Evolutionary conservation across 768 basidiomycete species (phyloP).

Genomic region (Dendrothele bispora): DNA sequence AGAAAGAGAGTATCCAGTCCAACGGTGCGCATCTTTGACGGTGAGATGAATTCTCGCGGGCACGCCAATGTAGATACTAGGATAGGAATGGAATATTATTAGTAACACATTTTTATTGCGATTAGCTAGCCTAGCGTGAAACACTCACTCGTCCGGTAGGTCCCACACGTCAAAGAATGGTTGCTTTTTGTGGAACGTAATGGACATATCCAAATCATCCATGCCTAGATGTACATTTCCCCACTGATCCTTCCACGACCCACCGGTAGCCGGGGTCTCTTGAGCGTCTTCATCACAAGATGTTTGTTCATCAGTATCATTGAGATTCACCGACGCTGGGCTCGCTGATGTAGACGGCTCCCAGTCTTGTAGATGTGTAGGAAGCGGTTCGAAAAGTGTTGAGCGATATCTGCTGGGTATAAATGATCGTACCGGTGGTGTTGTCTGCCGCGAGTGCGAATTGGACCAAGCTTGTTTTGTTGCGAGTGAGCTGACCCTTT

Average conservation of each 20-base stretch:
- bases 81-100: not conserved
- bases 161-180: constrained; percentile 11
- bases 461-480: no score
- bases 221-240: constrained; percentile 2
- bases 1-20: constrained; percentile 1
- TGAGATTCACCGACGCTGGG: not conserved
- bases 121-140: not conserved
- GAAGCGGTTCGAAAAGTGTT: constrained; percentile 7
- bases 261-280: not conserved
- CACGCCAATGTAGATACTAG: constrained; percentile 7
- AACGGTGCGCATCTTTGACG: not conserved
- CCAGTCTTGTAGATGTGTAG: constrained; percentile 5
- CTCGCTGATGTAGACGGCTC: no score
- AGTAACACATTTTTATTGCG: not conserved
- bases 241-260: constrained; percentile 4
- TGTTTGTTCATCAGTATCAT: constrained; percentile 3
- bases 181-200: constrained; percentile 7
- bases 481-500: not conserved
- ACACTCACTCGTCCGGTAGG: constrained; percentile 5
- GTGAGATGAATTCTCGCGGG: constrained; percentile 3
- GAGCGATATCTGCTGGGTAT: not conserved
- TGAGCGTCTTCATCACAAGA: not conserved
- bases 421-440: not conserved
- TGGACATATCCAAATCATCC: constrained; percentile 2
- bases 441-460: not conserved